Conservation (phyloP, 306 rosid species). For the Aeschynomene evenia region DNA sequence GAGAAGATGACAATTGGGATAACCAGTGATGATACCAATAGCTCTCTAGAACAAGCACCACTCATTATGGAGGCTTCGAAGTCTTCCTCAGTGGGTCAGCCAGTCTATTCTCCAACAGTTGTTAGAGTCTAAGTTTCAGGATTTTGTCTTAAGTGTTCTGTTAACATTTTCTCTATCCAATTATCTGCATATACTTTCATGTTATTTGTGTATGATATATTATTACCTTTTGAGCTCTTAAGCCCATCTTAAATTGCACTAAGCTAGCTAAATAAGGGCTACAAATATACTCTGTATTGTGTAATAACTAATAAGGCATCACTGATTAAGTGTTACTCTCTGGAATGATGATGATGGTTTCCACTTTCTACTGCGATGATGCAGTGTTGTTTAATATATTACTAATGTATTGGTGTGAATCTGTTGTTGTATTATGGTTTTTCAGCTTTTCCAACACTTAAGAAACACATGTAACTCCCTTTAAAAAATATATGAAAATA, state of each 20-base stretch:
- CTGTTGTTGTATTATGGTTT: not conserved
- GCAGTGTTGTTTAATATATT: conserved; percentile 5
- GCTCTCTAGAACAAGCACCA: conserved; percentile 87
- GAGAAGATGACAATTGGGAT: conserved; percentile 89
- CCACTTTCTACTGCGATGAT: conserved; percentile 9
- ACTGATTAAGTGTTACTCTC: conserved; percentile 13
- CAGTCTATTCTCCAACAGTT: conserved; percentile 77
- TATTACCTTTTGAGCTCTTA: conserved; percentile 7
- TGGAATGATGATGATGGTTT: conserved; percentile 22
- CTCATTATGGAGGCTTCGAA: conserved; percentile 71
- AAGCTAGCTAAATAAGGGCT: conserved; percentile 35
- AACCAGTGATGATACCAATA: conserved; percentile 79
- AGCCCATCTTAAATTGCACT: conserved; percentile 33
- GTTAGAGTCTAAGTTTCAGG: conserved; percentile 48
- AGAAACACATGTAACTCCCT: too few relatives aligned
- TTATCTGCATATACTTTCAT: conserved; percentile 6
- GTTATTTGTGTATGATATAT: conserved; percentile 13
- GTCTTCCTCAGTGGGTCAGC: conserved; percentile 92
- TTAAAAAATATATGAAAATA: too few relatives aligned
- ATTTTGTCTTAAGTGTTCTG: conserved; percentile 29
- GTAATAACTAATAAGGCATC: conserved; percentile 13
- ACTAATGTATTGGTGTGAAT: not conserved
- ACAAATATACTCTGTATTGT: conserved; percentile 18
- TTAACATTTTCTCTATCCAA: conserved; percentile 31
- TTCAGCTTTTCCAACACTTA: not conserved